Conservation (phyloP, 2,329 filamentous ascomycete genomes). For the Aspergillus sp. region DNA sequence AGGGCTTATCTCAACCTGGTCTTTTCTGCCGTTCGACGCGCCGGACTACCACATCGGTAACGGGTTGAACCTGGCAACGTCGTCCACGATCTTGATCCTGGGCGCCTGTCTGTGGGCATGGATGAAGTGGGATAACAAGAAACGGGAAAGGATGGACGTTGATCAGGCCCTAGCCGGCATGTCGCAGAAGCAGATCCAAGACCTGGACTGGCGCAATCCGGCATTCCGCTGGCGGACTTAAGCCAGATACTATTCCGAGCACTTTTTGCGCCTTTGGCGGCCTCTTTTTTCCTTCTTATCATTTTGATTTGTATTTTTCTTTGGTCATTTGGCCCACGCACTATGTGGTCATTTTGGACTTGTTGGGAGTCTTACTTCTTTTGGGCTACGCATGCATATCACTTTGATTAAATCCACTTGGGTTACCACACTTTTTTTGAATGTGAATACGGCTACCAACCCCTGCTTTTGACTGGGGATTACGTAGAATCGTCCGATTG, state of each 20-base stretch:
- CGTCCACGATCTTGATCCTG: slow-evolving; percentile 55
- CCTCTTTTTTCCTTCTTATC: not conserved
- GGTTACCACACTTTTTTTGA: not conserved
- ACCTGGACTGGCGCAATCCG: slow-evolving; percentile 67
- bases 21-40: slow-evolving; percentile 61
- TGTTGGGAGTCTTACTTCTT: not conserved
- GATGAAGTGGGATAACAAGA: slow-evolving; percentile 64
- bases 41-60: slow-evolving; percentile 71
- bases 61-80: slow-evolving; percentile 66
- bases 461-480: not conserved
- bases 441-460: not conserved
- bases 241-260: not conserved
- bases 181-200: slow-evolving; percentile 54
- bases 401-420: not conserved
- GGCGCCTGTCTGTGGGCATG: slow-evolving; percentile 54
- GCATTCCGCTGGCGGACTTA: slow-evolving; percentile 25
- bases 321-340: not conserved
- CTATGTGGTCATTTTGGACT: not conserved
- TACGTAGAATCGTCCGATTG: not conserved
- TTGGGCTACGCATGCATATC: not conserved
- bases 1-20: slow-evolving; percentile 66
- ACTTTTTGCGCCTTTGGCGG: not conserved
- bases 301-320: not conserved
- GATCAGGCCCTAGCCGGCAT: slow-evolving; percentile 58
- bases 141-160: slow-evolving; percentile 53